Percentiles rank a stretch among this genome's conserved stretches.
phyloP scores from a whole-genome alignment of 352 stramenopile species.

The Phytophthora palmivora region DNA sequence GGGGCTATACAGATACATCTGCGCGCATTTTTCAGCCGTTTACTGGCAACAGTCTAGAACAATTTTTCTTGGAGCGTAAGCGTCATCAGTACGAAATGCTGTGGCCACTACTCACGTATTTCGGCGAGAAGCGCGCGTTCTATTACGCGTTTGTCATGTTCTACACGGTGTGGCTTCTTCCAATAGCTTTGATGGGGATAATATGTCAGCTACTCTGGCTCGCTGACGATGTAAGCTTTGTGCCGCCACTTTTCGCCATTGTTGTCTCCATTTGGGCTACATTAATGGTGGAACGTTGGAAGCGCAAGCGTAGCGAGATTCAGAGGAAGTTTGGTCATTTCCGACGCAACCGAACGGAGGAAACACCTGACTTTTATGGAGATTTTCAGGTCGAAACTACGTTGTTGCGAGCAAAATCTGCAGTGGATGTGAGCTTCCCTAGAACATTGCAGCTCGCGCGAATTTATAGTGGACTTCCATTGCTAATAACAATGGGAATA shows the following conservation, averaged over 20 bases:
- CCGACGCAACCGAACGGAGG: slow-evolving; percentile 62
- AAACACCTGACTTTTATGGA: slow-evolving; percentile 62
- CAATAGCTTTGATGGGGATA: slow-evolving; percentile 56
- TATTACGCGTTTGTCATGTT: slow-evolving; percentile 83
- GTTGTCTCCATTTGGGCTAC: slow-evolving; percentile 89
- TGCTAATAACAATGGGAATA: slow-evolving; percentile 63
- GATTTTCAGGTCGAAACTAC: slow-evolving; percentile 70
- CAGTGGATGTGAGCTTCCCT: slow-evolving; percentile 68
- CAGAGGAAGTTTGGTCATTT: slow-evolving; percentile 83
- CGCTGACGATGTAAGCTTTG: slow-evolving; percentile 33
- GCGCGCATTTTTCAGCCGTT: slow-evolving; percentile 67
- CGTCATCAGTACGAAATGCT: slow-evolving; percentile 81
- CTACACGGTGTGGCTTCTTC: slow-evolving; percentile 75
- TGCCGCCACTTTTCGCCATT: slow-evolving; percentile 65
- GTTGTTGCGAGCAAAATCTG: slow-evolving; percentile 36
- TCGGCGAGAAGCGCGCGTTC: slow-evolving; percentile 84
- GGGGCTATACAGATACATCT: slow-evolving; percentile 48
- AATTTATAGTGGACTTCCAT: slow-evolving; percentile 63
- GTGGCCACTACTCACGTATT: slow-evolving; percentile 83
- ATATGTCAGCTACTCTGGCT: slow-evolving; percentile 62
- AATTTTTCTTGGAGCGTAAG: slow-evolving; percentile 71
- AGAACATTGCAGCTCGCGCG: slow-evolving; percentile 62
- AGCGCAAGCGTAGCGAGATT: slow-evolving; percentile 87
- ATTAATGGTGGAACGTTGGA: slow-evolving; percentile 90
- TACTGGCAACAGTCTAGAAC: slow-evolving; percentile 44